Evolutionary conservation across 1,284 basidiomycete genomes (phyloP).

Genomic region (Trametes polyzona): DNA sequence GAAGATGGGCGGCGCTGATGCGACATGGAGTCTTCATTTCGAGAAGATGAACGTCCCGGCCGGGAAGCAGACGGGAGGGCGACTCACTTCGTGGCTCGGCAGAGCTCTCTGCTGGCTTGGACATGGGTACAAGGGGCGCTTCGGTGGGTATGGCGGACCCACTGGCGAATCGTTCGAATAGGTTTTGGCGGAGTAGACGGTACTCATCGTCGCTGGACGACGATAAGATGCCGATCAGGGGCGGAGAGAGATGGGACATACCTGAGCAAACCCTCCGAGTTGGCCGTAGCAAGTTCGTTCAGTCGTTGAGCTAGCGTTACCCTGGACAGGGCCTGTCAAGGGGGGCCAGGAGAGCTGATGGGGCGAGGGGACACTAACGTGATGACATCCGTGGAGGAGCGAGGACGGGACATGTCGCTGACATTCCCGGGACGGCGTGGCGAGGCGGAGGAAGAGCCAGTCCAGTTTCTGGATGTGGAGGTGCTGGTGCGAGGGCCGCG

Average conservation of each 20-base stretch:
- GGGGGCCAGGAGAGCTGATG: conserved; percentile 3
- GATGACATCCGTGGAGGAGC: conserved; percentile 58
- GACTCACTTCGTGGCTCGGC: conserved; percentile 29
- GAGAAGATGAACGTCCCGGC: background rate
- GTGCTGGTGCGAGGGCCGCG: conserved; percentile 21
- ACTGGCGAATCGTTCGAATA: conserved; percentile 73
- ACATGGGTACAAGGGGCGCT: conserved; percentile 57
- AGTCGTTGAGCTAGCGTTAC: conserved; percentile 75
- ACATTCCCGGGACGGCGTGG: conserved; percentile 26
- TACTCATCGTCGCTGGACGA: conserved; percentile 73
- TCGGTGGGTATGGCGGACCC: conserved; percentile 62
- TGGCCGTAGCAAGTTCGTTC: conserved; percentile 76
- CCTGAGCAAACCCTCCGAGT: conserved; percentile 76
- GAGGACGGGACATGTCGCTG: conserved; percentile 21
- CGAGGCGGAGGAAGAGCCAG: conserved; percentile 20
- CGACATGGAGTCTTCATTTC: conserved; percentile 31
- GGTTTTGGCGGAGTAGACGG: conserved; percentile 71
- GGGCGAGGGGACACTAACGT: conserved; percentile 54
- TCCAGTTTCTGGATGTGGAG: conserved; percentile 27
- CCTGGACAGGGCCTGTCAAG: conserved; percentile 41
- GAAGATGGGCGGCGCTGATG: conserved; percentile 47
- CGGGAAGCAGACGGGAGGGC: background rate
- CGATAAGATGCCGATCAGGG: background rate
- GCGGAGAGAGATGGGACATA: conserved; percentile 41
- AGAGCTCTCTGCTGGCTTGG: conserved; percentile 28